Evolutionary conservation across 306 rosid genomes (phyloP), one percentile per base, ranked within the genome.

Genomic region (Trifolium subterraneum): DNA sequence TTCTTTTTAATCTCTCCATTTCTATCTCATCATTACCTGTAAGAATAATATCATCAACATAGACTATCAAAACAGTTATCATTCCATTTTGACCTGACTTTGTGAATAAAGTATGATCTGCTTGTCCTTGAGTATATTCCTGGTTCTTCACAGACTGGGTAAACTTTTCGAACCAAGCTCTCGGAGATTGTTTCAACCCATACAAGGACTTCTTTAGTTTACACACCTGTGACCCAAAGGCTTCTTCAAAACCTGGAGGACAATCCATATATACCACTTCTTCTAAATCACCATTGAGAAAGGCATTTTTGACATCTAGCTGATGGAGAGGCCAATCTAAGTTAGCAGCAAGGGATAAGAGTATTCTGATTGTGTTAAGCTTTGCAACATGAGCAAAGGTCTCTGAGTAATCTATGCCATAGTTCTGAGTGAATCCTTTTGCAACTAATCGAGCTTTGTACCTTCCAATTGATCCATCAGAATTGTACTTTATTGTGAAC

Each of bases 1-100:
- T 55, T 55, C 12, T 20, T 22, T 55, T 55, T 55, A 55, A 23
- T 55, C 35, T 56, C 63, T 56, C 63, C 35, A 56, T 56, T 56
- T 22, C 31, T 56, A 12, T 23, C 7, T 4, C n/a, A 22, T 56
- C 31, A 56, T 56, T 25, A 20, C 36, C n/a, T 10, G 63, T 56
- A 23, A 47, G 36, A 20, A 56, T 13, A 10, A 55, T 55, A 22
- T 55, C 62, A 55, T 55, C n/a, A 11, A 55, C 62, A 55, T 22
- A 55, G 2, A 20, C 62, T 56, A 45, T 45, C n/a, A 13, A 45
- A 45, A 45, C n/a, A 45, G 16, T 31, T 45, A 45, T 45, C 11
- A 13, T 45, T 45, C n/a, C 51, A 45, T 45, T 45, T 45, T 7
- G 51, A 45, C 7, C 7, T 45, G n/a, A 45, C 51, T 45, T 45